A percentile compares a stretch with the other conserved stretches of the same genome.
These are phyloP conservation scores for Rhizopogon vinicolor DNA, from an alignment of 768 basidiomycete species.

Conservation along the genomic window DNA sequence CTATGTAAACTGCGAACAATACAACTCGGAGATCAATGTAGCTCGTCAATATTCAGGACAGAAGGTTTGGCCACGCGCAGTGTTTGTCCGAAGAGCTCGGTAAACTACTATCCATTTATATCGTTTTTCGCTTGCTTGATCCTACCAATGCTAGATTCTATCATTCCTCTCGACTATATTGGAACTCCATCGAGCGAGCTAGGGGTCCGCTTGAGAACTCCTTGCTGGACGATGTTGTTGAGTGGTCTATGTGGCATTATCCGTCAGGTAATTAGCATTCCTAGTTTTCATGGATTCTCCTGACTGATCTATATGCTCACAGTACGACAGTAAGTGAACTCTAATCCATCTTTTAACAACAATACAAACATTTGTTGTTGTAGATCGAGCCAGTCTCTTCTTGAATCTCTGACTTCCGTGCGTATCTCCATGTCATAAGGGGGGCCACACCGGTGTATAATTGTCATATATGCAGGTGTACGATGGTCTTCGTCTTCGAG, in stretches of 20 bases:
- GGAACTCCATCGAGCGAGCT: slow-evolving; percentile 70
- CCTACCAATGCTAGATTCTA: slow-evolving; percentile 40
- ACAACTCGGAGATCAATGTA: slow-evolving; percentile 57
- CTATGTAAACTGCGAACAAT: slow-evolving; percentile 52
- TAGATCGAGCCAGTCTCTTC: slow-evolving; percentile 35
- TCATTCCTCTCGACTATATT: slow-evolving; percentile 61
- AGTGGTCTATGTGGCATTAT: slow-evolving; percentile 80
- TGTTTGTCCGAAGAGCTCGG: slow-evolving; percentile 66
- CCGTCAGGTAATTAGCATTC: slow-evolving; percentile 34
- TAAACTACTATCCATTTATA: slow-evolving; percentile 20
- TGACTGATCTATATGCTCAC: not conserved
- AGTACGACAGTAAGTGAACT: slow-evolving; percentile 25
- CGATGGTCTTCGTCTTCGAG: slow-evolving; percentile 65
- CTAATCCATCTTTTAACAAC: not conserved
- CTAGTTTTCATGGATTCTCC: not conserved
- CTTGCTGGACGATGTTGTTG: slow-evolving; percentile 65
- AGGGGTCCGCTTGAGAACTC: slow-evolving; percentile 55
- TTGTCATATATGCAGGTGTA: slow-evolving; percentile 40
- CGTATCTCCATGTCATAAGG: not conserved
- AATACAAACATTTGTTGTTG: slow-evolving; percentile 1
- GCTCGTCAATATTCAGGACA: slow-evolving; percentile 66
- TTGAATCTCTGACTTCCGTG: slow-evolving; percentile 24
- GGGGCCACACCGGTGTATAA: not conserved
- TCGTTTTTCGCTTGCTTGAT: slow-evolving; percentile 2
- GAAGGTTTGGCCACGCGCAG: slow-evolving; percentile 72